Conservation (phyloP, 2,329 filamentous ascomycete genomes). For the Neocatenulostroma microsporum region DNA sequence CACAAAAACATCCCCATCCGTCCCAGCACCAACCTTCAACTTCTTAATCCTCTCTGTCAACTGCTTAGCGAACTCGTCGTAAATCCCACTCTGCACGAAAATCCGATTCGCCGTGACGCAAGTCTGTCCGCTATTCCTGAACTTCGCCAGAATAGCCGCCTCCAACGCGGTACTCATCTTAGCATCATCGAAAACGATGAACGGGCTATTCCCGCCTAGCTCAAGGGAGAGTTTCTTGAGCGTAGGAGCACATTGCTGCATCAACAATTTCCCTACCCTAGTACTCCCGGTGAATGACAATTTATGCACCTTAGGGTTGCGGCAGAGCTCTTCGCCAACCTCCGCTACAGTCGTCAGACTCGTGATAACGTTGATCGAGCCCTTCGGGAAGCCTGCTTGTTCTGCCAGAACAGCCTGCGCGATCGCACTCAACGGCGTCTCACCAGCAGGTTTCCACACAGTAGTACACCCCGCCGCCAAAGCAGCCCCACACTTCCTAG, state of each 20-base stretch:
- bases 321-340: constrained; percentile 18
- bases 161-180: constrained; percentile 23
- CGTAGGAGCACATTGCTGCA: constrained; percentile 16
- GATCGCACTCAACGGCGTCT: constrained; percentile 25
- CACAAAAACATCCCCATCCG: constrained; percentile 60
- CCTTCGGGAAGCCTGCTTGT: constrained; percentile 23
- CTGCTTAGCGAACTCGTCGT: constrained; percentile 46
- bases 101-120: constrained; percentile 39
- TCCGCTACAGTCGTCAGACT: constrained; percentile 16
- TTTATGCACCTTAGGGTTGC: constrained; percentile 21
- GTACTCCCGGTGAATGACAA: constrained; percentile 28
- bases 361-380: constrained; percentile 22
- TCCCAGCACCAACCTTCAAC: constrained; percentile 68
- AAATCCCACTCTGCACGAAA: constrained; percentile 46
- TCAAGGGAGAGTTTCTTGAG: constrained; percentile 27
- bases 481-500: constrained; percentile 26
- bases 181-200: constrained; percentile 30
- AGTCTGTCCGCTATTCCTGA: constrained; percentile 24
- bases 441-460: constrained; percentile 25
- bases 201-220: constrained; percentile 27
- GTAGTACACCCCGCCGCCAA: constrained; percentile 29
- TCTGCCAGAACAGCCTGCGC: constrained; percentile 24
- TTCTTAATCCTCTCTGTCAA: constrained; percentile 53
- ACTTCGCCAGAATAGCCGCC: constrained; percentile 22
- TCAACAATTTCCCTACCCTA: constrained; percentile 24